A percentile compares a stretch with the other conserved stretches of the same genome.
phyloP scores from a whole-genome alignment of 257 asterid genomes.

The Craterostigma plantagineum region DNA sequence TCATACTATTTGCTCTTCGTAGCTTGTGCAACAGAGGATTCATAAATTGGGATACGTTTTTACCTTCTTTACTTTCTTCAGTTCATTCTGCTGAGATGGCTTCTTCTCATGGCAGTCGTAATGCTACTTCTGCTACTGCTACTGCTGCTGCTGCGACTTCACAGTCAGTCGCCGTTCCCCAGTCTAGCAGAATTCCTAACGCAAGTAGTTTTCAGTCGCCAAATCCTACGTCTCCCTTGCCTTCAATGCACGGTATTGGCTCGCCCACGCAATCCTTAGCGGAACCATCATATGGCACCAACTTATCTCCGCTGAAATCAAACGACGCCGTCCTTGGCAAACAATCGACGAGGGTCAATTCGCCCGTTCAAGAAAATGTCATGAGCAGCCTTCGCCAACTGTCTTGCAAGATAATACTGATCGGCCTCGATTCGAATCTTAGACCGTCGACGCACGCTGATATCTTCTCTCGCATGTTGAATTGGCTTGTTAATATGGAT shows the following conservation, averaged over 20 bases:
- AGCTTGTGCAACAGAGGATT: slow-evolving; percentile 50
- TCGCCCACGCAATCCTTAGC: slow-evolving; percentile 73
- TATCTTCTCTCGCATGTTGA: slow-evolving; percentile 59
- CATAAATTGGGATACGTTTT: slow-evolving; percentile 86
- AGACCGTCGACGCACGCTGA: slow-evolving; percentile 75
- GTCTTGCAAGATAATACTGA: slow-evolving; percentile 78
- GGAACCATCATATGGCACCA: slow-evolving; percentile 52
- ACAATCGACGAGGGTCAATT: slow-evolving; percentile 31
- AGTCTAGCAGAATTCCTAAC: slow-evolving; percentile 32
- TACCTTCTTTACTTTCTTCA: slow-evolving; percentile 83
- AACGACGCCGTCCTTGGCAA: slow-evolving; percentile 31
- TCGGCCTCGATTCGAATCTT: slow-evolving; percentile 55
- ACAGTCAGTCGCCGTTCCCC: slow-evolving; percentile 49
- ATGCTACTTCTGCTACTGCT: slow-evolving; percentile 33
- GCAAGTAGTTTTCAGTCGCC: slow-evolving; percentile 50
- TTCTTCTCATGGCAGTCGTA: slow-evolving; percentile 47
- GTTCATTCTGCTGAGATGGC: slow-evolving; percentile 68
- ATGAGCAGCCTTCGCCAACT: slow-evolving; percentile 69
- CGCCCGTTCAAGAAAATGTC: slow-evolving; percentile 42
- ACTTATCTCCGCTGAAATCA: slow-evolving; percentile 57
- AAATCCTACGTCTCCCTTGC: slow-evolving; percentile 80
- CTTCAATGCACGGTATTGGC: slow-evolving; percentile 69
- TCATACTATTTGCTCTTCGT: slow-evolving; percentile 74
- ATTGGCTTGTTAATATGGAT: slow-evolving; percentile 90
- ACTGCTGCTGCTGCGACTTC: slow-evolving; percentile 44